phyloP scores from a whole-genome alignment of 495 filamentous ascomycete species.

The Penicillium atrosanguineum region DNA sequence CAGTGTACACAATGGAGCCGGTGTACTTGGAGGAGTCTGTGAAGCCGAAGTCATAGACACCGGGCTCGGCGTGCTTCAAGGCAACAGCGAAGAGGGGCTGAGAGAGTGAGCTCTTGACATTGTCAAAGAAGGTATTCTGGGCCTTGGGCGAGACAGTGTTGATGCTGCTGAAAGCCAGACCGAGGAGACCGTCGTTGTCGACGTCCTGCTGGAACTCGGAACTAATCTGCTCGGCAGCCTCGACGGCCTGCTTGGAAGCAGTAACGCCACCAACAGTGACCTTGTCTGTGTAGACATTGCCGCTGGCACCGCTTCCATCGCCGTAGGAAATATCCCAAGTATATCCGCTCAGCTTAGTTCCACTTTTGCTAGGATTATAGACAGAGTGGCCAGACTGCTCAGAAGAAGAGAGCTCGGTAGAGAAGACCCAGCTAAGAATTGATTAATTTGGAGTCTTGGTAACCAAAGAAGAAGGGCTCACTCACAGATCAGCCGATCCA shows the following conservation, averaged over 20 bases:
- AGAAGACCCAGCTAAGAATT: slow-evolving; percentile 48
- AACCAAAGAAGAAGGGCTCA: not conserved
- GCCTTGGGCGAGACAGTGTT: slow-evolving; percentile 60
- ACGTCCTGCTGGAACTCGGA: slow-evolving; percentile 55
- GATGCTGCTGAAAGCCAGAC: slow-evolving; percentile 65
- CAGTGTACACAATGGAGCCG: slow-evolving; percentile 57
- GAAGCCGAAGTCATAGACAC: slow-evolving; percentile 71
- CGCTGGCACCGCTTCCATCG: slow-evolving; percentile 62
- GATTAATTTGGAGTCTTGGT: slow-evolving; percentile 1
- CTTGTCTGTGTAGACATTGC: slow-evolving; percentile 63
- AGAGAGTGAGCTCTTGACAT: slow-evolving; percentile 53
- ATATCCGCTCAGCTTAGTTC: slow-evolving; percentile 45
- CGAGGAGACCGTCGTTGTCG: slow-evolving; percentile 66
- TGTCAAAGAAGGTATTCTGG: slow-evolving; percentile 70
- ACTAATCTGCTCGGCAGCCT: slow-evolving; percentile 61
- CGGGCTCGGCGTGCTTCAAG: slow-evolving; percentile 58
- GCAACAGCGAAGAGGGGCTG: slow-evolving; percentile 64
- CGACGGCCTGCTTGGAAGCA: slow-evolving; percentile 61
- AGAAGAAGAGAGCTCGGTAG: slow-evolving; percentile 36
- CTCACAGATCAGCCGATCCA: slow-evolving; percentile 70
- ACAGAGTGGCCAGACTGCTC: slow-evolving; percentile 55
- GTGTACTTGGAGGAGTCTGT: slow-evolving; percentile 61
- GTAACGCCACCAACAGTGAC: slow-evolving; percentile 65
- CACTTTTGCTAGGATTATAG: slow-evolving; percentile 55
- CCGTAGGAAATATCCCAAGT: slow-evolving; percentile 69